Conservation (phyloP, 1,139 yeast species). For the Zhuliangozyma parablackwelliae region DNA sequence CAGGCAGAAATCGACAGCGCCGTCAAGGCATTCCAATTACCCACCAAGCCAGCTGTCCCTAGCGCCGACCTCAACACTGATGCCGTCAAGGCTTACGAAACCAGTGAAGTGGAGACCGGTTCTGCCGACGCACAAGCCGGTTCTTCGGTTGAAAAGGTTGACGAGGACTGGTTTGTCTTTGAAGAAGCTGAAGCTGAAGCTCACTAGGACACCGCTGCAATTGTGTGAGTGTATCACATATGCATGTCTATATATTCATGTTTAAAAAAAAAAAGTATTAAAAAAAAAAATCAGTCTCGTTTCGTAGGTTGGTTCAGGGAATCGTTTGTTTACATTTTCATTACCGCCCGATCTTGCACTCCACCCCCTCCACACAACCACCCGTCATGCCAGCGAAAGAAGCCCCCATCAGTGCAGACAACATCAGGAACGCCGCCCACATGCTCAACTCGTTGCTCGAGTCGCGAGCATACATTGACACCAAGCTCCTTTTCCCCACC, state of each 20-base stretch:
- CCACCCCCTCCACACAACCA: not conserved
- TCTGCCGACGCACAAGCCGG: conserved; percentile 30
- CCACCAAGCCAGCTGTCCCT: conserved; percentile 71
- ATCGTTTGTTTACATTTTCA: not conserved
- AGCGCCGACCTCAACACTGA: conserved; percentile 70
- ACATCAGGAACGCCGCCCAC: conserved; percentile 23
- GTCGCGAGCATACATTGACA: conserved; percentile 35
- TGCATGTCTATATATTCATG: no score
- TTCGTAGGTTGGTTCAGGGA: not conserved
- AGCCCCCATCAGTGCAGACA: not conserved
- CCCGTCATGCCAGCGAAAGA: not conserved
- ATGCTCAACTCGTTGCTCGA: conserved; percentile 33
- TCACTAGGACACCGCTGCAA: conserved; percentile 6
- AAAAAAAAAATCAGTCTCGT: no score
- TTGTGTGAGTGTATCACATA: no score
- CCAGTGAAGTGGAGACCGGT: conserved; percentile 70
- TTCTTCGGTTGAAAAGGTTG: conserved; percentile 37
- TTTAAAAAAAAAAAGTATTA: no score
- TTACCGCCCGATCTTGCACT: not conserved
- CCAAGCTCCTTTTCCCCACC: conserved; percentile 30
- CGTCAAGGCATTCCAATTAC: conserved; percentile 78
- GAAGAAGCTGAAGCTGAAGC: conserved; percentile 69
- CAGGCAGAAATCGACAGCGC: conserved; percentile 73
- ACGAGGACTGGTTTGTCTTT: conserved; percentile 82
- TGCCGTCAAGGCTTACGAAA: conserved; percentile 71